These are phyloP conservation scores for Holtermannia corniformis DNA, from an alignment of 768 basidiomycete species.

Conservation along the genomic window DNA sequence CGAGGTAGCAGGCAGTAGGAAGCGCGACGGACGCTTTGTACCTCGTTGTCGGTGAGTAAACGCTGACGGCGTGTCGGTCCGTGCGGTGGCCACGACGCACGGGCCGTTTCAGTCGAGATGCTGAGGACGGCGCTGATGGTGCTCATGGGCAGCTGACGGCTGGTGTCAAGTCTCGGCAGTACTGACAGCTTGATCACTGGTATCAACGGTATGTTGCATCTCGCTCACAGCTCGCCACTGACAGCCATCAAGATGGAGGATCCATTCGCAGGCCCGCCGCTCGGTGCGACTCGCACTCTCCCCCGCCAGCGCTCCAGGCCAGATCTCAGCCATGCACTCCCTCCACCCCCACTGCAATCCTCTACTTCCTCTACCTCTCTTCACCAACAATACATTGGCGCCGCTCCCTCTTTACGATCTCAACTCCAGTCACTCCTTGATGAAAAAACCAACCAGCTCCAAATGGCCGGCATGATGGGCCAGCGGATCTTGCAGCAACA, in stretches of 20 bases:
- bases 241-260: slow-evolving; percentile 23
- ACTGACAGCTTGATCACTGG: too few relatives aligned
- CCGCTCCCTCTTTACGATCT: background rate
- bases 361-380: slow-evolving; percentile 10
- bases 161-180: too few relatives aligned
- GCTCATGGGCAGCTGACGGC: too few relatives aligned
- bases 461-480: slow-evolving; percentile 82
- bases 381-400: slow-evolving; percentile 10
- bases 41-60: too few relatives aligned
- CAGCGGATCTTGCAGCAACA: slow-evolving; percentile 89
- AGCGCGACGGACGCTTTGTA: too few relatives aligned
- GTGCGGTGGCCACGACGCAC: too few relatives aligned
- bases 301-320: slow-evolving; percentile 22
- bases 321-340: slow-evolving; percentile 14
- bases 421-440: slow-evolving; percentile 59
- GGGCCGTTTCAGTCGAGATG: too few relatives aligned
- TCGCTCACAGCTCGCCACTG: too few relatives aligned
- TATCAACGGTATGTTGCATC: too few relatives aligned
- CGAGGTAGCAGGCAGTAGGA: too few relatives aligned
- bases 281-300: slow-evolving; percentile 1
- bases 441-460: slow-evolving; percentile 82
- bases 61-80: too few relatives aligned
- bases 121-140: too few relatives aligned
- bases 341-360: slow-evolving; percentile 14
- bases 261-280: slow-evolving; percentile 8